phyloP scores from a whole-genome alignment of 2,329 filamentous ascomycete genomes.

The Beauveria scarabaeidicola region DNA sequence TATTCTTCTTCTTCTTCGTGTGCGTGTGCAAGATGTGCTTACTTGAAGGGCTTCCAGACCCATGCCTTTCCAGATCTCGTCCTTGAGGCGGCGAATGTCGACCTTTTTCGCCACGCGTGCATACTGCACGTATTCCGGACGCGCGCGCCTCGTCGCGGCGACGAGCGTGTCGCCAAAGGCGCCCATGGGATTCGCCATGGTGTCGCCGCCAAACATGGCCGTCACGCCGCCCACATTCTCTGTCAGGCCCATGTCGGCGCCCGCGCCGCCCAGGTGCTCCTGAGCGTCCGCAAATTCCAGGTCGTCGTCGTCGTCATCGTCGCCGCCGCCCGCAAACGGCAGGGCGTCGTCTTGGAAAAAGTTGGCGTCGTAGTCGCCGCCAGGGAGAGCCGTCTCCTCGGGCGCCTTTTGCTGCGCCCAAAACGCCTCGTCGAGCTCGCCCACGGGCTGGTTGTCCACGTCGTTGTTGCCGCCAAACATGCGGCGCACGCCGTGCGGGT shows the following conservation, averaged over 20 bases:
- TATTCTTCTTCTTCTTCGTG: not conserved
- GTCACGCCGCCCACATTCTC: conserved; percentile 40
- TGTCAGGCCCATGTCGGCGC: conserved; percentile 38
- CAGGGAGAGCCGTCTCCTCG: conserved; percentile 49
- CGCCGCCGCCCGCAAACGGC: conserved; percentile 53
- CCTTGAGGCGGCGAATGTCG: conserved; percentile 59
- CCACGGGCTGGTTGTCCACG: conserved; percentile 47
- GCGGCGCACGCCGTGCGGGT: conserved; percentile 31
- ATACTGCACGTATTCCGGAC: conserved; percentile 63
- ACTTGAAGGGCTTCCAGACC: conserved; percentile 46
- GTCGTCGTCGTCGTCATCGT: conserved; percentile 58
- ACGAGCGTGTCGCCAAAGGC: conserved; percentile 61
- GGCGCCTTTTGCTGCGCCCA: conserved; percentile 71
- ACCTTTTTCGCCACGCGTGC: conserved; percentile 64
- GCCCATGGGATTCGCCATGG: conserved; percentile 30
- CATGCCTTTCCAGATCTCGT: conserved; percentile 63
- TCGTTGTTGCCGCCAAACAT: conserved; percentile 33
- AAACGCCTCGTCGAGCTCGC: conserved; percentile 89
- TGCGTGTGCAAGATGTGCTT: conserved; percentile 19
- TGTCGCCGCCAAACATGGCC: conserved; percentile 42
- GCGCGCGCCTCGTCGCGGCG: conserved; percentile 52
- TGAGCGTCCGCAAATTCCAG: conserved; percentile 70
- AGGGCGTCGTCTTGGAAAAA: conserved; percentile 91
- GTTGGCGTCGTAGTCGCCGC: conserved; percentile 88
- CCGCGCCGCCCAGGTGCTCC: conserved; percentile 59